phyloP scores from a whole-genome alignment of 2,329 filamentous ascomycete species.

The Verticillium dahliae region DNA sequence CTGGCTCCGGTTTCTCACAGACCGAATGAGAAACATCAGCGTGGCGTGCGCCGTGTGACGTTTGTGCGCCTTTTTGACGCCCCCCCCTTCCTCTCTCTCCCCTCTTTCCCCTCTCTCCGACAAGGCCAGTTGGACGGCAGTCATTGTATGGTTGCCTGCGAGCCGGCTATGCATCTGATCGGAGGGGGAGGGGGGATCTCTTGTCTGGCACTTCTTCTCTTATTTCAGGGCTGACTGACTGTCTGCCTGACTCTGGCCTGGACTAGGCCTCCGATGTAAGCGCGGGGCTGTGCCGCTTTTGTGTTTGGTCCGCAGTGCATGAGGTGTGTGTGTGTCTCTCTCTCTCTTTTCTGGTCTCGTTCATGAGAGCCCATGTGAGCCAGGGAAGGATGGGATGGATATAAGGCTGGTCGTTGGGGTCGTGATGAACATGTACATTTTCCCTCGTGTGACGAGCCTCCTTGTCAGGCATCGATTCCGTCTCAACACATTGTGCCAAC shows the following conservation, averaged over 20 bases:
- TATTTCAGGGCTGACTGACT: too few species aligned
- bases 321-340: background rate
- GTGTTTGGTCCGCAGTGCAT: background rate
- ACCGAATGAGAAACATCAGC: background rate
- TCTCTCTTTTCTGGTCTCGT: background rate
- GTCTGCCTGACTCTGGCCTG: too few species aligned
- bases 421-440: too few species aligned
- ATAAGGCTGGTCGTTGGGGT: background rate
- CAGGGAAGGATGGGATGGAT: background rate
- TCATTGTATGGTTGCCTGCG: too few species aligned
- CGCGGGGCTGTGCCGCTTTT: background rate
- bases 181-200: background rate
- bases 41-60: background rate
- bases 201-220: background rate
- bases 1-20: background rate
- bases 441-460: too few species aligned
- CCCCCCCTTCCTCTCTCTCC: background rate
- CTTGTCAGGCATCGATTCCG: too few species aligned
- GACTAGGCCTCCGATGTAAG: background rate
- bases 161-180: background rate
- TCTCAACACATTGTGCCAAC: too few species aligned
- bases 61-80: background rate
- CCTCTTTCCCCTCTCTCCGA: background rate
- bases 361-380: background rate
- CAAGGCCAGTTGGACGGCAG: too few species aligned